phyloP scores from a whole-genome alignment of 805 yeast species.

The Saccharomycopsis synnaedendra region DNA sequence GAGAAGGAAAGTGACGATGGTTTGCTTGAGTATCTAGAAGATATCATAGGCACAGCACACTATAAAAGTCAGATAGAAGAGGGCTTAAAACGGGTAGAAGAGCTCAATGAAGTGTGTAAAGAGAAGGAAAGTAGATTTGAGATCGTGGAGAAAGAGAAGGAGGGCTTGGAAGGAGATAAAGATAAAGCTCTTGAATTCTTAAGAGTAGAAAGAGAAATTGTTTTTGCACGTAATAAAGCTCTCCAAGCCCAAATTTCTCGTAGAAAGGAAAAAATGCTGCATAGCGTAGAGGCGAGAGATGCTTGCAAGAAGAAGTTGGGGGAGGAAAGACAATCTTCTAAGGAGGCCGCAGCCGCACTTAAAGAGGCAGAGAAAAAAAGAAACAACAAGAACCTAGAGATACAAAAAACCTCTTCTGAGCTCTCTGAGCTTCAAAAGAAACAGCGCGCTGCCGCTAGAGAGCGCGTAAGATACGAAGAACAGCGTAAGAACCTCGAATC shows the following conservation, averaged over 20 bases:
- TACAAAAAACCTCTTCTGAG: slow-evolving; percentile 15
- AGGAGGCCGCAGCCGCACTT: slow-evolving; percentile 29
- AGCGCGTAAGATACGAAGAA: slow-evolving; percentile 43
- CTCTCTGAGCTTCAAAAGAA: slow-evolving; percentile 22
- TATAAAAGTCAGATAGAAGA: slow-evolving; percentile 72
- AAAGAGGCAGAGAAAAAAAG: slow-evolving; percentile 21
- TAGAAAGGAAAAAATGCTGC: slow-evolving; percentile 29
- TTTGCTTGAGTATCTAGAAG: slow-evolving; percentile 84
- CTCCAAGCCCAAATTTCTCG: slow-evolving; percentile 40
- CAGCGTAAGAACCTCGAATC: slow-evolving; percentile 52
- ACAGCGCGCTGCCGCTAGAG: slow-evolving; percentile 19
- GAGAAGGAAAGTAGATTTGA: slow-evolving; percentile 73
- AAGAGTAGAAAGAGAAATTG: slow-evolving; percentile 48
- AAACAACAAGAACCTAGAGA: slow-evolving; percentile 21
- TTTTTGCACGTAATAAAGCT: slow-evolving; percentile 40
- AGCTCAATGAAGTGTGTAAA: slow-evolving; percentile 65
- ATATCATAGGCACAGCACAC: slow-evolving; percentile 87
- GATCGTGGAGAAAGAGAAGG: slow-evolving; percentile 68
- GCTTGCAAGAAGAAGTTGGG: slow-evolving; percentile 31
- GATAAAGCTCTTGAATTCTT: slow-evolving; percentile 59
- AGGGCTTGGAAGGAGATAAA: slow-evolving; percentile 49
- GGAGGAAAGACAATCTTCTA: slow-evolving; percentile 31
- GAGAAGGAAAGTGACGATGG: slow-evolving; percentile 91
- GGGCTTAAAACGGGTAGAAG: slow-evolving; percentile 48
- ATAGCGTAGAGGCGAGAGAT: slow-evolving; percentile 27